Base-by-base conservation (phyloP, 73 alveolate species). In the Tetrahymena borealis region DNA sequence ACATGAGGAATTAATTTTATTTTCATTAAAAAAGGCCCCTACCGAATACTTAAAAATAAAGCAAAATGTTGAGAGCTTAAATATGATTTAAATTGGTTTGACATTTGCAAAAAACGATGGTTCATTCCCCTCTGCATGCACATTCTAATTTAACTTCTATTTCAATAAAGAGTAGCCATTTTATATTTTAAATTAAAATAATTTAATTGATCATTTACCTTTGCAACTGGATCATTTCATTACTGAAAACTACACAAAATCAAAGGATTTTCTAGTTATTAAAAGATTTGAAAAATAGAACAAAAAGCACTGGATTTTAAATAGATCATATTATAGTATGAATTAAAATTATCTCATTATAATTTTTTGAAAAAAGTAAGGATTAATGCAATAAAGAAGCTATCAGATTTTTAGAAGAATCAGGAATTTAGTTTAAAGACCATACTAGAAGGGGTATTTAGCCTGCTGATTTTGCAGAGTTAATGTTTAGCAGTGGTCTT, bases 401-500 rank as follows among this genome's bases (percentile, higher is more conserved):
- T n/a, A 60, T 60, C 10, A 60, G 28, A 35, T 60, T 60, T 15
- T 60, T 60, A 60, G 85, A 60, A 9, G 85, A 60, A 60, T 60
- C 85, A 15, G 85, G 85, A 60, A 60, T 60, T 15, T 28, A 60
- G 38, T 60, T 60, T 35, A 60, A 60, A 60, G 85, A 60, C 35
- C 85, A 60, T 60, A 35, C 85, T 18, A 60, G 85, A 60, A 60
- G 85, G 13, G 85, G 85, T 60, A 60, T 60, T 15, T n/a, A 60
- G 37, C 85, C 85, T 24, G 85, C 85, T 9, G 85, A 60, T 60
- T 60, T 60, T 60, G 85, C 85, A 60, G 85, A 60, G 28, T 60
- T 60, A 60, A 60, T 35, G 91, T 39, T n/a, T 38, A 78, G 91
- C 33, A 94, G 92, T 94, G 98, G 97, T 28, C 38, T 96, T 13